A percentile compares a stretch with the other conserved stretches of the same genome.
Conservation (phyloP, 2,329 filamentous ascomycete species). For the Penicillium sp. region DNA sequence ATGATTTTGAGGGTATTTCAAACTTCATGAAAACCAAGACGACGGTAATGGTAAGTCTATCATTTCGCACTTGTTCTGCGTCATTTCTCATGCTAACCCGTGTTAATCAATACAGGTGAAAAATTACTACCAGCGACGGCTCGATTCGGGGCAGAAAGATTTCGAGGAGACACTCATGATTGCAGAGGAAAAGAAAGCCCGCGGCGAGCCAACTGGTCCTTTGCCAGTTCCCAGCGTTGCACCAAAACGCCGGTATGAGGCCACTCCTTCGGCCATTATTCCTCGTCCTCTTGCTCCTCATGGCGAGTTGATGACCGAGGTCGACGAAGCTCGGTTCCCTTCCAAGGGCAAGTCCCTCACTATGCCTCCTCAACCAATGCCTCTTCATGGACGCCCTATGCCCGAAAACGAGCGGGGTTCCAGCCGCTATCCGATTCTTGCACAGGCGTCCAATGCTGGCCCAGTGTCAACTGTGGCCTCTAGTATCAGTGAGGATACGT, state of each 20-base stretch:
- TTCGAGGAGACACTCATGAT: conserved; percentile 42
- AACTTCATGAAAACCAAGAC: conserved; percentile 51
- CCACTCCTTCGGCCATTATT: conserved; percentile 40
- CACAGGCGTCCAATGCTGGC: conserved; percentile 35
- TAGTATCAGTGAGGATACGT: conserved; percentile 33
- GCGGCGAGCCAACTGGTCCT: conserved; percentile 43
- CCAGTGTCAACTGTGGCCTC: conserved; percentile 24
- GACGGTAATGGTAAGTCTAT: conserved; percentile 46
- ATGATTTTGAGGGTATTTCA: conserved; percentile 48
- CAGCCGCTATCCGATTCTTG: conserved; percentile 37
- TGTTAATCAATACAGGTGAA: conserved; percentile 38
- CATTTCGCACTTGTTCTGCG: background rate
- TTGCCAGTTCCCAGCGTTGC: conserved; percentile 43
- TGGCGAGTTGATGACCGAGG: conserved; percentile 35
- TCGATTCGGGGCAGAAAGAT: conserved; percentile 43
- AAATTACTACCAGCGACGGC: conserved; percentile 47
- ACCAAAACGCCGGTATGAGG: conserved; percentile 48
- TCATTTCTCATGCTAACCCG: background rate
- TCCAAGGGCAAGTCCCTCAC: conserved; percentile 30
- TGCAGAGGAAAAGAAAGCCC: conserved; percentile 44
- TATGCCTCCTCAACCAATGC: conserved; percentile 30
- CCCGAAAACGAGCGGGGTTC: conserved; percentile 35
- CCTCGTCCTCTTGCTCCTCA: conserved; percentile 43
- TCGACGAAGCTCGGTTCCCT: conserved; percentile 29
- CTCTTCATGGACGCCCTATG: conserved; percentile 31